Conservation (phyloP, 2,329 filamentous ascomycete genomes). For the Lachnellula hyalina region DNA sequence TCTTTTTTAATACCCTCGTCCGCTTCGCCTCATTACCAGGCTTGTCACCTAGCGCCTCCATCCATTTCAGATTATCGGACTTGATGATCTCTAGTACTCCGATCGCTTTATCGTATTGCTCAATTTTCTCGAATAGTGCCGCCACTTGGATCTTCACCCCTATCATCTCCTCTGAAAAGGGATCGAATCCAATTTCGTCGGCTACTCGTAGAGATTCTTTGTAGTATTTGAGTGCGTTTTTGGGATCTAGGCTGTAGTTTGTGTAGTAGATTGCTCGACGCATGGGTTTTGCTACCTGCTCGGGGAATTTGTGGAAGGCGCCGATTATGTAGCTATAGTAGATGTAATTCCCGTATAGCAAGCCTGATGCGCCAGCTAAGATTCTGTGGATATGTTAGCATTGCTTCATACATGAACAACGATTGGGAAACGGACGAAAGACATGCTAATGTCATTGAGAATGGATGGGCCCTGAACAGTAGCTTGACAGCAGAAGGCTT, state of each 20-base stretch:
- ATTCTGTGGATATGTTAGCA: conserved; percentile 21
- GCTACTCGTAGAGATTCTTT: conserved; percentile 71
- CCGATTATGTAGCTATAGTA: conserved; percentile 31
- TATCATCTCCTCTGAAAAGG: conserved; percentile 84
- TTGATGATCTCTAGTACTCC: conserved; percentile 74
- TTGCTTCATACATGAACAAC: background rate
- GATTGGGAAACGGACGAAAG: conserved; percentile 17
- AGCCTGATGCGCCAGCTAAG: conserved; percentile 17
- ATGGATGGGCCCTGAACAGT: conserved; percentile 27
- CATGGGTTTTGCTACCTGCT: conserved; percentile 69
- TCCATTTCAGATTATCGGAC: conserved; percentile 61
- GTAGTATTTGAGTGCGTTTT: conserved; percentile 78
- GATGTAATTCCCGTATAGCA: conserved; percentile 28
- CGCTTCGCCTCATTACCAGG: conserved; percentile 40
- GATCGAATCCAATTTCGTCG: conserved; percentile 70
- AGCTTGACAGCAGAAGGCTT: conserved; percentile 13
- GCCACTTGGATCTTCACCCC: conserved; percentile 83
- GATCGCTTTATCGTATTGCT: conserved; percentile 64
- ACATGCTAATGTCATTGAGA: conserved; percentile 25
- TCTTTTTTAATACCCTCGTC: conserved; percentile 65
- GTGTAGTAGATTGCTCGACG: conserved; percentile 84
- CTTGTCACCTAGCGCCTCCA: conserved; percentile 51
- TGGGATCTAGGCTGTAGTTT: conserved; percentile 68
- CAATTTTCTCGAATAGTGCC: conserved; percentile 71
- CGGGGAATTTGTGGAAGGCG: conserved; percentile 54